phyloP scores from a whole-genome alignment of 176 grass and related monocot species.

The Ensete glaucum region DNA sequence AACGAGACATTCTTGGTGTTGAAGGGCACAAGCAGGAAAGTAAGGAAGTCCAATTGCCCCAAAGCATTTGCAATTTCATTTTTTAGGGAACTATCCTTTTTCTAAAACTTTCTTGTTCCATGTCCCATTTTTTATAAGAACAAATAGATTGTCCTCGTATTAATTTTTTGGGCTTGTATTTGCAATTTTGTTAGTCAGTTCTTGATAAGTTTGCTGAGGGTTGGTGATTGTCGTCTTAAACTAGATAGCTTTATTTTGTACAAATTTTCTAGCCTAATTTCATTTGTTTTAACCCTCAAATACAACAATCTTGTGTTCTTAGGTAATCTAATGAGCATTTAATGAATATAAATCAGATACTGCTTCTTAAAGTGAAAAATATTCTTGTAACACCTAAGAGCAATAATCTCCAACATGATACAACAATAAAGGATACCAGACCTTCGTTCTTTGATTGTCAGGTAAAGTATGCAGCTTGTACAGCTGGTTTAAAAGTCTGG shows the following conservation, averaged over 20 bases:
- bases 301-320: no score
- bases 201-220: background rate
- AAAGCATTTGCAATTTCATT: background rate
- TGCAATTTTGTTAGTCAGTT: background rate
- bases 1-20: conserved; percentile 87
- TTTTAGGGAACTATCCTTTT: background rate
- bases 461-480: no score
- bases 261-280: background rate
- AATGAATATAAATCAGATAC: no score
- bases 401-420: no score
- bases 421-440: no score
- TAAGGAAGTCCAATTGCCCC: conserved; percentile 28
- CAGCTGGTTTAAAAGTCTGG: no score
- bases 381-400: no score
- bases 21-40: conserved; percentile 92
- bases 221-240: no score
- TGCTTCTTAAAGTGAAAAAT: no score
- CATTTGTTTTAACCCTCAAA: background rate
- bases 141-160: background rate
- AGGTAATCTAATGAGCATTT: no score
- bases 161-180: background rate
- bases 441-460: no score
- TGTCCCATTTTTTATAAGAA: background rate
- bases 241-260: no score
- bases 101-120: background rate